Conservation (phyloP, 2,329 filamentous ascomycete species). For the Scortechinia acanthostroma region DNA sequence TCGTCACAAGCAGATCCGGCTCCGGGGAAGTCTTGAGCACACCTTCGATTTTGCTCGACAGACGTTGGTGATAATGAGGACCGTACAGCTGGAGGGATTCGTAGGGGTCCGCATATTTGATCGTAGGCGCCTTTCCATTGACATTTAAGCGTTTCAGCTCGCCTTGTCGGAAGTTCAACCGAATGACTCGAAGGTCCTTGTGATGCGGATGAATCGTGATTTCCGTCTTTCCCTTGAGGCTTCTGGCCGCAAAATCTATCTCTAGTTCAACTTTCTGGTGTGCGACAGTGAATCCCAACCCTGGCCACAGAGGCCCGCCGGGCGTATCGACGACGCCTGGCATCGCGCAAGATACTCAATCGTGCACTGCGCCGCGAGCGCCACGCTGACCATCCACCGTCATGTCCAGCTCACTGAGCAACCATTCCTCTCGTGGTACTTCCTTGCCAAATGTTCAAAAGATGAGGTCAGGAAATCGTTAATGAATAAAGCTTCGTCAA, state of each 20-base stretch:
- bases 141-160: conserved; percentile 36
- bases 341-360: conserved; percentile 1
- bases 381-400: not conserved
- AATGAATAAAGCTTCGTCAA: too few relatives aligned
- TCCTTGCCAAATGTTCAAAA: too few relatives aligned
- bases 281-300: not conserved
- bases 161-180: conserved; percentile 56
- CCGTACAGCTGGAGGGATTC: not conserved
- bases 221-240: conserved; percentile 71
- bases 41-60: not conserved
- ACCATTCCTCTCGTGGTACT: too few relatives aligned
- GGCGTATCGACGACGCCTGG: not conserved
- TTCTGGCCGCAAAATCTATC: conserved; percentile 73
- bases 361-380: not conserved
- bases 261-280: conserved; percentile 84
- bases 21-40: not conserved
- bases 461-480: too few relatives aligned
- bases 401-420: conserved; percentile 1
- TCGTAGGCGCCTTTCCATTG: conserved; percentile 33
- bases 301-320: not conserved
- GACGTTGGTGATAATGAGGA: not conserved
- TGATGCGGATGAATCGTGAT: conserved; percentile 66
- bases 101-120: conserved; percentile 11
- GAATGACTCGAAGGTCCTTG: conserved; percentile 47
- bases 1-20: not conserved